Conservation (phyloP, 306 rosid species). For the Biancaea sappan region DNA sequence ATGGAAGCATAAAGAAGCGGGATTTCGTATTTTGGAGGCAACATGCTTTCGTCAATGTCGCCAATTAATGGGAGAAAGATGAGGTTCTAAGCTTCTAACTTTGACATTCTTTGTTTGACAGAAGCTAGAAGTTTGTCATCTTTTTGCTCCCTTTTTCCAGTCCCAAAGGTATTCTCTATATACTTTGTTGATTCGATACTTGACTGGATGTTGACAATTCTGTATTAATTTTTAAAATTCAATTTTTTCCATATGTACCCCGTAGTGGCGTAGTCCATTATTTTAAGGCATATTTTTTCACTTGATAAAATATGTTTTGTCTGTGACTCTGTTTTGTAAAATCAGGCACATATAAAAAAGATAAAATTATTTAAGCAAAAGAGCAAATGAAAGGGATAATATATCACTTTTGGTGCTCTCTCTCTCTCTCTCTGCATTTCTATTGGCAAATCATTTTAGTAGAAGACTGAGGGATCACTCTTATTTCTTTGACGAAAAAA, state of each 20-base stretch:
- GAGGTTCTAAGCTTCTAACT: constrained; percentile 34
- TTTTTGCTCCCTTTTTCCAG: constrained; percentile 1
- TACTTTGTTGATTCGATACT: neutral
- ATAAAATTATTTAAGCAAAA: too few relatives aligned
- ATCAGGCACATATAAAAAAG: too few relatives aligned
- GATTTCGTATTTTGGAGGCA: constrained; percentile 22
- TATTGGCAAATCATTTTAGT: too few relatives aligned
- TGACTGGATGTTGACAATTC: neutral
- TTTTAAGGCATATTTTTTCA: neutral
- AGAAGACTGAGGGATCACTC: too few relatives aligned
- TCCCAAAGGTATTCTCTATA: neutral
- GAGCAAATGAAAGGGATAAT: too few relatives aligned
- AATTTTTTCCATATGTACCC: neutral
- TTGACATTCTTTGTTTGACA: constrained; percentile 39
- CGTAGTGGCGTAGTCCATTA: neutral
- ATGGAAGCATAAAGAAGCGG: neutral
- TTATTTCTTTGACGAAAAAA: too few relatives aligned
- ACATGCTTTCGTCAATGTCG: neutral
- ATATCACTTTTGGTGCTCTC: too few relatives aligned
- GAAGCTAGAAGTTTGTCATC: constrained; percentile 29
- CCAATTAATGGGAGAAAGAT: neutral
- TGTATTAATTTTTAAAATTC: neutral
- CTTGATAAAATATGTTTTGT: neutral
- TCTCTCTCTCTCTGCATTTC: too few relatives aligned
- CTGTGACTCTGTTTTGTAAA: neutral